Evolutionary conservation across 2,329 filamentous ascomycete species (phyloP).

Genomic region (Onygenales sp.): DNA sequence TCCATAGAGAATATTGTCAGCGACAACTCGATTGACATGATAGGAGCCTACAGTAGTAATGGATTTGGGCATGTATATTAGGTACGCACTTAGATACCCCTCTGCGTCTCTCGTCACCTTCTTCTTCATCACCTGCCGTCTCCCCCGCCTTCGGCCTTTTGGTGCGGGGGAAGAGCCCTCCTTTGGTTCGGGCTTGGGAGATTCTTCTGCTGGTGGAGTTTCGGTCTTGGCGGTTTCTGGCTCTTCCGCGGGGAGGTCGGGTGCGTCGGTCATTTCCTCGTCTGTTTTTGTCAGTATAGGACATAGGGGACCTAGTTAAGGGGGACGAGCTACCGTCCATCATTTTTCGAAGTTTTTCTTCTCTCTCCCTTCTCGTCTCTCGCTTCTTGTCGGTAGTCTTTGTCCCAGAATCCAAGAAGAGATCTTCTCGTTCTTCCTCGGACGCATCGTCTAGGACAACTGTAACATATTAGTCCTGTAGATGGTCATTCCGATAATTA

Average conservation of each 20-base stretch:
- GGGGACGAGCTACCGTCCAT: slow-evolving; percentile 56
- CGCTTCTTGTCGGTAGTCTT: slow-evolving; percentile 26
- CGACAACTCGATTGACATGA: background rate
- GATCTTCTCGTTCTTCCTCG: slow-evolving; percentile 46
- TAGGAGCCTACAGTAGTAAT: background rate
- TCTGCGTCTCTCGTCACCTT: slow-evolving; percentile 79
- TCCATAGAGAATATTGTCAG: background rate
- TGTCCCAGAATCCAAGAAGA: slow-evolving; percentile 34
- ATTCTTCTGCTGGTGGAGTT: slow-evolving; percentile 10
- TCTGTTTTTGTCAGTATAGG: slow-evolving; percentile 27
- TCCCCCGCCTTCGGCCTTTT: slow-evolving; percentile 63
- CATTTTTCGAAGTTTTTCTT: slow-evolving; percentile 60
- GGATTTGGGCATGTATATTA: slow-evolving; percentile 3
- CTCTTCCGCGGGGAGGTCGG: slow-evolving; percentile 26
- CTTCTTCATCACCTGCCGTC: slow-evolving; percentile 76
- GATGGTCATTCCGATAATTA: background rate
- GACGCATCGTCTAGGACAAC: slow-evolving; percentile 43
- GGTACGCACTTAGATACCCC: slow-evolving; percentile 68
- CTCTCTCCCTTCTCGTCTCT: slow-evolving; percentile 51
- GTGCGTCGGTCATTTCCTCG: slow-evolving; percentile 51
- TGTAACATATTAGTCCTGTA: slow-evolving; percentile 11
- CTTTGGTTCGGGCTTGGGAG: slow-evolving; percentile 38
- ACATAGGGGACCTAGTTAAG: slow-evolving; percentile 27
- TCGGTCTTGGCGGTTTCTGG: slow-evolving; percentile 11
- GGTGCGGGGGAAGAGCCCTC: slow-evolving; percentile 36